Conservation (phyloP, 192 early-diverging fungal species). For the Coemansia sp. region DNA sequence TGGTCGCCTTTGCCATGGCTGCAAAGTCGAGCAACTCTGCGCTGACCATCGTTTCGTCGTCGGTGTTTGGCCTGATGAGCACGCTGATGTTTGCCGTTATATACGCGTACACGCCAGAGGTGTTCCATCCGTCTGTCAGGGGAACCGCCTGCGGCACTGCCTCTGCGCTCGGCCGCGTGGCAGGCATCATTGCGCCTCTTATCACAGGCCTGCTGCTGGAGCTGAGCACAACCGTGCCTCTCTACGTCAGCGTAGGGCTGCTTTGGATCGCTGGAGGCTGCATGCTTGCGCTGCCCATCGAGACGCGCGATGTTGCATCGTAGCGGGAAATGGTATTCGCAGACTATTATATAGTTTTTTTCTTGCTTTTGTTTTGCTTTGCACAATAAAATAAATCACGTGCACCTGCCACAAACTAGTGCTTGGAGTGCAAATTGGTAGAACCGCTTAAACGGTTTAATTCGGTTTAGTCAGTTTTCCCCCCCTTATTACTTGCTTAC, state of each 20-base stretch:
- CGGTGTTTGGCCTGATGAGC: slow-evolving; percentile 61
- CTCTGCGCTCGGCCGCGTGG: slow-evolving; percentile 68
- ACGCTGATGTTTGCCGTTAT: slow-evolving; percentile 81
- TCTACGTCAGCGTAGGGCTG: slow-evolving; percentile 63
- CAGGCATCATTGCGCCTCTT: slow-evolving; percentile 72
- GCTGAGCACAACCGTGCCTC: slow-evolving; percentile 57
- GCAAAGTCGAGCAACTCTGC: slow-evolving; percentile 43
- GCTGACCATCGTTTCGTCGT: slow-evolving; percentile 61
- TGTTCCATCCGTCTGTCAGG: slow-evolving; percentile 70
- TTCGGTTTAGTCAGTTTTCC: too few species aligned
- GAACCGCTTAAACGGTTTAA: neutral
- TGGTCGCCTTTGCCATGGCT: slow-evolving; percentile 66
- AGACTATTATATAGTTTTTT: neutral
- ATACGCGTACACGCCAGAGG: slow-evolving; percentile 86
- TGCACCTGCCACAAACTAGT: neutral
- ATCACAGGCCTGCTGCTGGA: slow-evolving; percentile 65
- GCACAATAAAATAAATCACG: neutral
- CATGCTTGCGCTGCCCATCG: slow-evolving; percentile 69
- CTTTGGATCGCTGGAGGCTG: slow-evolving; percentile 59
- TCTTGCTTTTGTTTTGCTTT: neutral
- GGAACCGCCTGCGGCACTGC: slow-evolving; percentile 80
- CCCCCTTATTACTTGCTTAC: too few species aligned
- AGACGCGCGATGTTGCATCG: slow-evolving; percentile 42
- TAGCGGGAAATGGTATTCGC: too few species aligned
- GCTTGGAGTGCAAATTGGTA: neutral